These are phyloP conservation scores for Allium cepa DNA, from an alignment of 106 monocot genomes.

Conservation along the genomic window DNA sequence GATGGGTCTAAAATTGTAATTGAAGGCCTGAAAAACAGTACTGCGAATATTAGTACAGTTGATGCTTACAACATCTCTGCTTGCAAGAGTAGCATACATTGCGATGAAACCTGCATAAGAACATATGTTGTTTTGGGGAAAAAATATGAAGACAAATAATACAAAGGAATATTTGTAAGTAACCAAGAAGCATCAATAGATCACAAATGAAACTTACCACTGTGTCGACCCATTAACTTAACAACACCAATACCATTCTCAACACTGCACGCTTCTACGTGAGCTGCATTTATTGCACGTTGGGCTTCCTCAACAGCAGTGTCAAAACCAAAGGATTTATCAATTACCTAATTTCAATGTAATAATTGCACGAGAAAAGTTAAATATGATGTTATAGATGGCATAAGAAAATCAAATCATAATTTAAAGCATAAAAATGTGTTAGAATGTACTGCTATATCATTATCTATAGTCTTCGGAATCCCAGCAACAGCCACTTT, in stretches of 20 bases:
- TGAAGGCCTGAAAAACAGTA: too few relatives aligned
- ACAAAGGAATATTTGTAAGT: neutral
- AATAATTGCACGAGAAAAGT: slow-evolving; percentile 1
- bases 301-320: slow-evolving; percentile 38
- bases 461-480: slow-evolving; percentile 32
- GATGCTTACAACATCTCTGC: slow-evolving; percentile 49
- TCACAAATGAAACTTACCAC: slow-evolving; percentile 14
- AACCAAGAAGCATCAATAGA: neutral
- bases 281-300: slow-evolving; percentile 34
- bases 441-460: slow-evolving; percentile 17
- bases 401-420: too few relatives aligned
- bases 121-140: neutral
- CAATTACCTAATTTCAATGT: slow-evolving; percentile 17
- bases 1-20: too few relatives aligned
- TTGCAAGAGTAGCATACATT: slow-evolving; percentile 55
- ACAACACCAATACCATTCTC: slow-evolving; percentile 36
- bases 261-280: slow-evolving; percentile 25
- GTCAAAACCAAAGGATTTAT: slow-evolving; percentile 32
- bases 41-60: neutral
- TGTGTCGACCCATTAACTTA: slow-evolving; percentile 33
- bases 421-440: neutral
- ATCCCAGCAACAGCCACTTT: slow-evolving; percentile 32
- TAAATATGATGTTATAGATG: neutral
- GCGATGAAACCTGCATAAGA: slow-evolving; percentile 50
- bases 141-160: neutral